Conservation (phyloP, 2,329 filamentous ascomycete genomes). For the Colletotrichum tanaceti region DNA sequence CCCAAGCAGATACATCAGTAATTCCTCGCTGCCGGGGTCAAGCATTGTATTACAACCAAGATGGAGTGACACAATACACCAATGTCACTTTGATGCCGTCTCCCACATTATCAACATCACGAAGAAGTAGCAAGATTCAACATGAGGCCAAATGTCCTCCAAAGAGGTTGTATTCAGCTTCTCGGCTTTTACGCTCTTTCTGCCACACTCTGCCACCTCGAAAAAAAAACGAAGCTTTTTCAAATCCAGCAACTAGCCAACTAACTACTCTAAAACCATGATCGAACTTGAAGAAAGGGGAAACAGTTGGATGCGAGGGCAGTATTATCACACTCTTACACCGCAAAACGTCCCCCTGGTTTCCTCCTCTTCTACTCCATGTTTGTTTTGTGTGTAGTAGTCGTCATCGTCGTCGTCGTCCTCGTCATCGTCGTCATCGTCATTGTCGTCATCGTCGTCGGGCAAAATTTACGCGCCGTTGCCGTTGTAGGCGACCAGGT, state of each 20-base stretch:
- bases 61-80: too few species aligned
- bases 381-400: too few species aligned
- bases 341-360: neutral
- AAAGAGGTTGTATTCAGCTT: slow-evolving; percentile 6
- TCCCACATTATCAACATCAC: neutral
- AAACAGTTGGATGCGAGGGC: neutral
- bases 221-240: neutral
- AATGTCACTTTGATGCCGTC: too few species aligned
- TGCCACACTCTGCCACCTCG: neutral
- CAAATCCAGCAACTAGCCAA: neutral
- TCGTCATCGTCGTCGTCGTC: neutral
- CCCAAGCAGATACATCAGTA: too few species aligned
- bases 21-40: too few species aligned
- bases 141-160: neutral
- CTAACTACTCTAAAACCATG: neutral
- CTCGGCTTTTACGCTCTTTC: neutral
- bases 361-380: slow-evolving; percentile 9
- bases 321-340: neutral
- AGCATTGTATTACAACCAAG: too few species aligned
- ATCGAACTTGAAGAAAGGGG: neutral
- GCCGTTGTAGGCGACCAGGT: slow-evolving; percentile 63
- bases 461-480: slow-evolving; percentile 14
- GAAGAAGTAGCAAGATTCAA: neutral
- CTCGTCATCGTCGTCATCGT: too few species aligned
- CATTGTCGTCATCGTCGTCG: too few species aligned